Base-by-base conservation (phyloP, 805 yeast genomes). In the Candida berthetii region DNA sequence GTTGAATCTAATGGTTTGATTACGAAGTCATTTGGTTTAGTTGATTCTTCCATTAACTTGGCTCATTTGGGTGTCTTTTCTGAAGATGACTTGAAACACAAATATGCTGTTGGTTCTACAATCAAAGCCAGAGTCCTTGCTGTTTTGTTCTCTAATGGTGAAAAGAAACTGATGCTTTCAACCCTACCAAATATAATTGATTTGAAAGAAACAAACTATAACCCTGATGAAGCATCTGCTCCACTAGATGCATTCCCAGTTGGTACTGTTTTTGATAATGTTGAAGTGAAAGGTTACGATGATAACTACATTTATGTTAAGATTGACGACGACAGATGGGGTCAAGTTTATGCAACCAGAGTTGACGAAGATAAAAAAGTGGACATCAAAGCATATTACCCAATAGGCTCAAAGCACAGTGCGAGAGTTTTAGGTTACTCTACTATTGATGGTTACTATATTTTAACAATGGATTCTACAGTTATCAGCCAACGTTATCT, bases 351-450 rank as follows among this genome's bases (percentile, higher is more conserved):
- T 56, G 67, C 78, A 37, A 84, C 97, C 1, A 82, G 82, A 49
- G 60, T 85, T 35, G 77, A 80, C 45, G 68, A 55, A 15, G 52
- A 70, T 10, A 69, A 67, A 29, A 63, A 70, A 37, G 59, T 65
- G 32, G 49, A 71, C 22, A 73, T 68, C 29, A 42, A 49, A 3
- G 59, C 76, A 62, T 86, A 73, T 63, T 69, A 69, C 34, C 31
- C 31, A 17, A 61, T 71, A 16, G 95, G 90, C 1, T 71, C 95
- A 1, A 66, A 68, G 9, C 91, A 85, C 57, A 62, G 65, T 37
- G 95, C 96, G 5, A 79, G 97, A 61, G 81, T 93, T 7, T 55
- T 87, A 25, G 86, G 89, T 2, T 85, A 64, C 54, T 78, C 86
- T 33, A 58, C 61, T 18, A 61, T 82, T 36, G 98, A 93, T 53